Percentiles rank a stretch among this genome's conserved stretches.
phyloP scores from a whole-genome alignment of 345 rosid genomes.

The Eucalyptus marginata region DNA sequence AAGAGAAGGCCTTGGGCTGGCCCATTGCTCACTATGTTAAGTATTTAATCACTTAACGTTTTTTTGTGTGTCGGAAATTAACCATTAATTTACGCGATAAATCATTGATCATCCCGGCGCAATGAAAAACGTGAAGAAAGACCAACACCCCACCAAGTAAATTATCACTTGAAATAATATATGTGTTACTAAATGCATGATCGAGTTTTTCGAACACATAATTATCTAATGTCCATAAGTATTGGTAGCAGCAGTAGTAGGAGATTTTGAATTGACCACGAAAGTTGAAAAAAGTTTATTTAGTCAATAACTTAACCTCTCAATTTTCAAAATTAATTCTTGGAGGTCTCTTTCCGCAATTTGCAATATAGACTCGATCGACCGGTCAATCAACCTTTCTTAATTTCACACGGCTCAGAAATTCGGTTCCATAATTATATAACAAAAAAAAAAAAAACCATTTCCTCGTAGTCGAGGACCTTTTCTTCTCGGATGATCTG shows the following conservation, averaged over 20 bases:
- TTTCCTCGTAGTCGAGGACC: too few species aligned
- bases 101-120: not conserved
- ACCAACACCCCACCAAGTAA: not conserved
- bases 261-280: not conserved
- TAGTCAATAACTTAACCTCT: not conserved
- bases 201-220: not conserved
- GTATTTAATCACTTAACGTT: not conserved
- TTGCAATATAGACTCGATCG: not conserved
- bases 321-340: not conserved
- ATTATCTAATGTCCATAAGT: not conserved
- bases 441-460: too few species aligned
- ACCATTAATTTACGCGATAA: not conserved
- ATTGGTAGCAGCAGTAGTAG: fast-evolving
- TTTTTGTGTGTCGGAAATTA: not conserved
- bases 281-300: not conserved
- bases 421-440: not conserved
- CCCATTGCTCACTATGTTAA: not conserved
- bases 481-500: too few species aligned
- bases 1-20: not conserved
- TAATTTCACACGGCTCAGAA: not conserved
- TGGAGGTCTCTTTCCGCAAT: not conserved
- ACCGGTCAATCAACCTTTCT: not conserved
- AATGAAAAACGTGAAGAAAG: not conserved
- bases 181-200: not conserved
- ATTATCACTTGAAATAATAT: not conserved